Conservation (phyloP, 176 grass and related monocot species). For the Zea luxurians region DNA sequence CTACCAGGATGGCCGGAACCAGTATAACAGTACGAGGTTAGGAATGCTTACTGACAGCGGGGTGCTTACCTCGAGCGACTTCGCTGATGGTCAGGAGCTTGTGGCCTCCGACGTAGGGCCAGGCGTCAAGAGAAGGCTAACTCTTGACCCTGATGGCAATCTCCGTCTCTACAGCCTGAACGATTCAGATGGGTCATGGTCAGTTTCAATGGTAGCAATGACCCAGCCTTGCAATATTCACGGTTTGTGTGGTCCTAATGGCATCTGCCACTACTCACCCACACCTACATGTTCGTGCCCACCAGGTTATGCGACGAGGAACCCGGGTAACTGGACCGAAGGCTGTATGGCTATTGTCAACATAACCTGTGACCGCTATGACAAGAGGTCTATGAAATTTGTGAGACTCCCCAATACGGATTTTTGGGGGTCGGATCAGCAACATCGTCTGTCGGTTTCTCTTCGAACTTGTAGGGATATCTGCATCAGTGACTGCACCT, state of each 20-base stretch:
- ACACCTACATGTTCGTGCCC: slow-evolving; percentile 48
- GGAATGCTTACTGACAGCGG: slow-evolving; percentile 24
- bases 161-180: slow-evolving; percentile 51
- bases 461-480: slow-evolving; percentile 6
- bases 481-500: slow-evolving; percentile 41
- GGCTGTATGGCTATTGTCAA: slow-evolving; percentile 32
- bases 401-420: slow-evolving; percentile 19
- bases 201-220: slow-evolving; percentile 45
- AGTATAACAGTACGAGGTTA: slow-evolving; percentile 42
- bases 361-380: slow-evolving; percentile 3
- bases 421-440: slow-evolving; percentile 40
- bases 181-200: slow-evolving; percentile 43
- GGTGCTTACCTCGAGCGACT: slow-evolving; percentile 30
- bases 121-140: slow-evolving; percentile 42
- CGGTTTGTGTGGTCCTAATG: slow-evolving; percentile 48
- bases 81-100: slow-evolving; percentile 29
- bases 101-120: slow-evolving; percentile 39
- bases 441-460: neutral
- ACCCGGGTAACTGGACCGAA: slow-evolving; percentile 49
- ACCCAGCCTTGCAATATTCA: slow-evolving; percentile 52
- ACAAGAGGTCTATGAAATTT: slow-evolving; percentile 8
- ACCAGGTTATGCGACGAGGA: slow-evolving; percentile 43
- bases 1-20: slow-evolving; percentile 30
- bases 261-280: slow-evolving; percentile 40
- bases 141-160: slow-evolving; percentile 56